phyloP scores from a whole-genome alignment of 2,329 filamentous ascomycete species.

The Colletotrichum chrysophilum region DNA sequence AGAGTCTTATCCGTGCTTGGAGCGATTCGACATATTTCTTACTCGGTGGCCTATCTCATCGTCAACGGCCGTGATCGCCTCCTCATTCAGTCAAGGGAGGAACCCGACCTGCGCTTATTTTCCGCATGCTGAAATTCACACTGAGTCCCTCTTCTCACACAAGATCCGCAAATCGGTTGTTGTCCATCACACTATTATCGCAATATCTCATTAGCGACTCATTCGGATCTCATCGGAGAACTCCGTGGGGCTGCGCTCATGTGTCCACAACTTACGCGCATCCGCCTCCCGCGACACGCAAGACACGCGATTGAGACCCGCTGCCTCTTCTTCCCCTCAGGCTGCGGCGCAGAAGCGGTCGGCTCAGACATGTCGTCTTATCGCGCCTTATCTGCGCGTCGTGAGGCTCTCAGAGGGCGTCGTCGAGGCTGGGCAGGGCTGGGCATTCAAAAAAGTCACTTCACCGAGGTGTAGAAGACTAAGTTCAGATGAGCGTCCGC shows the following conservation, averaged over 20 bases:
- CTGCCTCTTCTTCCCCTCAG: constrained; percentile 12
- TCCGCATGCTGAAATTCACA: constrained; percentile 18
- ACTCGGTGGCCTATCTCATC: constrained; percentile 25
- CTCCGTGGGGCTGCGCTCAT: not conserved
- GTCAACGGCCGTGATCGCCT: no score
- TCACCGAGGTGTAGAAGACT: not conserved
- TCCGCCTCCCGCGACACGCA: constrained; percentile 19
- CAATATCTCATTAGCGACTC: not conserved
- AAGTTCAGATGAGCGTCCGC: not conserved
- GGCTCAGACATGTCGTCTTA: not conserved
- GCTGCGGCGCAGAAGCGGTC: not conserved
- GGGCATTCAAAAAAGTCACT: not conserved
- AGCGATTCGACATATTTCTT: constrained; percentile 28
- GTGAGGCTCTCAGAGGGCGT: not conserved
- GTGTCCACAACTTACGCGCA: constrained; percentile 9
- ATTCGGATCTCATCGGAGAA: not conserved
- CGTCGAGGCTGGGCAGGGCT: not conserved
- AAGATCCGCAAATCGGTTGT: constrained; percentile 16
- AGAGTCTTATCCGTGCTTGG: constrained; percentile 19
- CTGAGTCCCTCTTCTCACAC: not conserved
- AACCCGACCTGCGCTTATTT: constrained; percentile 17
- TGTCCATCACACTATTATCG: constrained; percentile 16
- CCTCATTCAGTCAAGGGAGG: no score
- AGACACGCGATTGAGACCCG: constrained; percentile 23
- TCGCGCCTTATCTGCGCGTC: not conserved